Base-by-base conservation (phyloP, 768 basidiomycete species). In the Pleurotus giganteus region DNA sequence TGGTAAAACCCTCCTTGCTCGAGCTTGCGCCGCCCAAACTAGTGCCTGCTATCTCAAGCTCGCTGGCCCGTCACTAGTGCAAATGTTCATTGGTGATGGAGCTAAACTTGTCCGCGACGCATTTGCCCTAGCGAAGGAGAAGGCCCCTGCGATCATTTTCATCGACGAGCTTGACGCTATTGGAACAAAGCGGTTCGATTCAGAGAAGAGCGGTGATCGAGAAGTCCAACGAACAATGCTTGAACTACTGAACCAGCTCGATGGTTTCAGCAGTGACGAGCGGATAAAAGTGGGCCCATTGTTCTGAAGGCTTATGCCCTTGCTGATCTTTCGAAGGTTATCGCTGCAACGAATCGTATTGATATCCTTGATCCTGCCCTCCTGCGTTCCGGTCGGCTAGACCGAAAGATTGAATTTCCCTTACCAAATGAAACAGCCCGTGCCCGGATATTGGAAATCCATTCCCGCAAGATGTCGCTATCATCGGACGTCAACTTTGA, bases 211-310 rank as follows among this genome's bases (percentile, higher is more conserved):
- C 64, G 97, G 97, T 58, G 97, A 99, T 71, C 84, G 97, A 67
- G 97, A 99, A 69, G 97, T 99, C n/a, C 97, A 99, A 71, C 77
- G 97, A 58, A 99, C 97, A n/a, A 99, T 99, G 97, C 77, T 99
- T 66, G 97, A 99, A 68, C 79, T 99, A 42, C 83, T 99, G 59
- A 99, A 99, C 70, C 97, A 99, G 71, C 77, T 98, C 39, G 97
- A 99, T 64, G 97, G 97, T 27, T 99, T 99, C 73, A 89, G 92
- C 57, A 94, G 91, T 61, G 95, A 98, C 64, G 91, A 94, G 56
- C 83, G 95, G 59, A 99, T 99, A 77, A 99, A 99, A 85, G 95
- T 88, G 61, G 42, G 75, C 41, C 19, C 44, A 34, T 31, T 41
- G 42, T 45, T 24, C 36, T 46, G 32, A 36, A 58, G 24, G 15